Evolutionary conservation across 441 rosid species (phyloP).

Genomic region (Adansonia rubrostipa): DNA sequence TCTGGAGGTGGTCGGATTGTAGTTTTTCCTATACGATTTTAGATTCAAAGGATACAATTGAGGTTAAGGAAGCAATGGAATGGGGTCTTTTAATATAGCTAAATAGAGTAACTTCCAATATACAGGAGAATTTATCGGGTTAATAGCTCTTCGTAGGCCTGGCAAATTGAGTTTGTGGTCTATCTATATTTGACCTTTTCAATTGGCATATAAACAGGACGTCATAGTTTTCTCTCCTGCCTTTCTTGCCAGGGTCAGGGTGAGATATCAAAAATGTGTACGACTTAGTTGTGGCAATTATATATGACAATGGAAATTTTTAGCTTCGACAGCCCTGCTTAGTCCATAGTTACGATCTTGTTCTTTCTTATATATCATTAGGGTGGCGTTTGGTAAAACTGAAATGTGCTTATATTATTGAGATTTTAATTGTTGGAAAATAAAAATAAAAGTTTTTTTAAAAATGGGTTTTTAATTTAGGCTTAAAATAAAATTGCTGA

Average conservation of each 20-base stretch:
- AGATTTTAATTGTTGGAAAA: no score
- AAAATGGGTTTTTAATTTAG: no score
- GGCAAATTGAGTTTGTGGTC: neutral
- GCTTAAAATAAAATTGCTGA: no score
- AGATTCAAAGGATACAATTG: neutral
- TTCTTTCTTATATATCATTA: no score
- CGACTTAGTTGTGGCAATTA: neutral
- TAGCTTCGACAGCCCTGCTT: neutral
- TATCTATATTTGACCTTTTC: slow-evolving; percentile 5
- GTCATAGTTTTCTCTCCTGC: neutral
- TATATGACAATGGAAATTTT: neutral
- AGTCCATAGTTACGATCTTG: no score
- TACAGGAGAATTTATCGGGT: slow-evolving; percentile 2
- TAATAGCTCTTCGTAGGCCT: neutral
- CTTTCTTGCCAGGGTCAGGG: neutral
- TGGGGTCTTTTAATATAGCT: slow-evolving; percentile 14
- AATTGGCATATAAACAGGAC: neutral
- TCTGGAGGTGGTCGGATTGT: slow-evolving; percentile 22
- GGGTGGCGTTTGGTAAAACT: no score
- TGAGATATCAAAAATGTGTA: neutral
- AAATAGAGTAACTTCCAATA: neutral
- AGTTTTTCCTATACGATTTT: neutral
- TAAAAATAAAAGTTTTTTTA: no score
- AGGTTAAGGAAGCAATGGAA: slow-evolving; percentile 11
- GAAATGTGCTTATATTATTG: no score